phyloP scores from a whole-genome alignment of 2,329 filamentous ascomycete species.

The Dactylonectria estremocensis region DNA sequence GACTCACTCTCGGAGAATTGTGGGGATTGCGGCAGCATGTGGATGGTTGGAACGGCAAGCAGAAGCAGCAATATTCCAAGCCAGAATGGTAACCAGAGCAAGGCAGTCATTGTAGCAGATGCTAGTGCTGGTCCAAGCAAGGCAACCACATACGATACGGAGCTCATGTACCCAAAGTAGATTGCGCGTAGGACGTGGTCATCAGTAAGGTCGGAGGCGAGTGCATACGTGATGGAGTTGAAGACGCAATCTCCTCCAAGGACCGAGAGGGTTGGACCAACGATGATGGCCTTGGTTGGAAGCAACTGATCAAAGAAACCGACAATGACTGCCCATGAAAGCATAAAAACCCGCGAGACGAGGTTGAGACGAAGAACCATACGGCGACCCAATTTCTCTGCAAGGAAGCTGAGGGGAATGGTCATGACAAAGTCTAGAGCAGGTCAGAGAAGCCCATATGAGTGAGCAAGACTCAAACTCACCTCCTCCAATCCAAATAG shows the following conservation, averaged over 20 bases:
- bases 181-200: slow-evolving; percentile 63
- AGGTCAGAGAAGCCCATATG: background rate
- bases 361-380: slow-evolving; percentile 62
- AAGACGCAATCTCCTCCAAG: slow-evolving; percentile 67
- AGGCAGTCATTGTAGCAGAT: slow-evolving; percentile 60
- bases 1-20: background rate
- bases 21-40: slow-evolving; percentile 29
- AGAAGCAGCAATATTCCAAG: slow-evolving; percentile 37
- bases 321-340: slow-evolving; percentile 44
- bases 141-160: slow-evolving; percentile 63
- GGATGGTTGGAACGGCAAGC: slow-evolving; percentile 36
- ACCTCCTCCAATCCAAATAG: slow-evolving; percentile 65
- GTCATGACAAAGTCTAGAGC: slow-evolving; percentile 64
- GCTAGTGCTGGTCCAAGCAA: slow-evolving; percentile 63
- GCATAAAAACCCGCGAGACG: slow-evolving; percentile 50
- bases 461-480: slow-evolving; percentile 13
- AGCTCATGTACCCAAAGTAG: slow-evolving; percentile 67
- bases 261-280: slow-evolving; percentile 59
- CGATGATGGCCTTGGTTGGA: slow-evolving; percentile 53
- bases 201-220: slow-evolving; percentile 61
- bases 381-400: slow-evolving; percentile 59
- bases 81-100: slow-evolving; percentile 61
- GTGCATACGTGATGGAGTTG: slow-evolving; percentile 64
- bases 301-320: slow-evolving; percentile 38
- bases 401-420: slow-evolving; percentile 63